Evolutionary conservation across 176 grass and related monocot genomes (phyloP), one percentile per base, ranked within the genome.

Genomic region (Bothriochloa decipiens): DNA sequence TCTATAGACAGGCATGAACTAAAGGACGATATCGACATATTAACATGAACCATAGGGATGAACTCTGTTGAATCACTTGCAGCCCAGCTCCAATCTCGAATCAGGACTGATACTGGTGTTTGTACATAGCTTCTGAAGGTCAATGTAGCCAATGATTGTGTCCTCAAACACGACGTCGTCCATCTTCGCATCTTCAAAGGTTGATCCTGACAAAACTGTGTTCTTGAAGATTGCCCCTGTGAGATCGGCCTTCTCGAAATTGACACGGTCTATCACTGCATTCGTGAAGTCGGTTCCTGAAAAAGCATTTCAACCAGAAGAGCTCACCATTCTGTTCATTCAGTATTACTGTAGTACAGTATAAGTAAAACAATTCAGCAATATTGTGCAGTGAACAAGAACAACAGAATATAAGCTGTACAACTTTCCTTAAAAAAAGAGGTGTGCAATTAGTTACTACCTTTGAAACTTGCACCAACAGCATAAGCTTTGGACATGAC

Each of bases 401-500:
- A 65, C 3, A 18, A 8, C 18, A 32, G 2, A 65, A 77, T 7
- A 78, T 7, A 78, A 83, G 20, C 20, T 47, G 42, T 18, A 11
- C 6, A 42, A 3, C 6, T 55, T 61, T 62, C 10, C 4, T 5
- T 26, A 13, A 60, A 60, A 12, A 0, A 26, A 25, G 72, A 83
- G 26, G 33, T 39, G 41, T 22, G 14, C 15, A 60, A 14, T 3
- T 65, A 10, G 28, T 86, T 75, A 89, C 84, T 78, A 95, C 96
- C 91, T 90, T 92, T 95, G 77, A 98, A 98, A 72, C 96, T 98
- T 85, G 89, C 96, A 50, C 93, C 91, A 65, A 90, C 91, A 83
- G 96, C 93, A 83, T 96, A 98, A 70, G 96, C 96, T 88, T 98
- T 98, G 66, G 96, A 98, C 96, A 95, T 96, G 29, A 98, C 65